Conservation (phyloP, 352 stramenopile species). For the Phytophthora multivora region DNA sequence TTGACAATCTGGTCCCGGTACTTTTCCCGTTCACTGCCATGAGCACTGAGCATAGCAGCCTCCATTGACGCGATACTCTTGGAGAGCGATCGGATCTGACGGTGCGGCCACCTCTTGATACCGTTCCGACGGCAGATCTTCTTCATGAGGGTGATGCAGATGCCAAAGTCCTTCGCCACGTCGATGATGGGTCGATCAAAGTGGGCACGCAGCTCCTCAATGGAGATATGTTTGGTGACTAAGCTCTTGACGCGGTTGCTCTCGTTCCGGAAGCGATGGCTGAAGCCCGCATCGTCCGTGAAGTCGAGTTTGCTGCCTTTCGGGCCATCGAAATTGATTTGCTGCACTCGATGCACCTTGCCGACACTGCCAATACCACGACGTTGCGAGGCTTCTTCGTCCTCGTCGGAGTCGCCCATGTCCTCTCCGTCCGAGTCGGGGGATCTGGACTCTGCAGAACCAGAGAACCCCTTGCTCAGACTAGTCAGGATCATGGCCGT, state of each 20-base stretch:
- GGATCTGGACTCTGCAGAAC: neutral
- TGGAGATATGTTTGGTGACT: slow-evolving; percentile 89
- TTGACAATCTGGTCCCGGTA: slow-evolving; percentile 87
- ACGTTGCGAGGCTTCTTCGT: slow-evolving; percentile 34
- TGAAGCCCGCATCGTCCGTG: slow-evolving; percentile 74
- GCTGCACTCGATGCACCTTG: slow-evolving; percentile 62
- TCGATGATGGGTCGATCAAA: slow-evolving; percentile 90
- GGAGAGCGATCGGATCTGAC: slow-evolving; percentile 82
- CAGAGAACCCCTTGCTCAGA: slow-evolving; percentile 69
- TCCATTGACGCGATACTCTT: slow-evolving; percentile 91
- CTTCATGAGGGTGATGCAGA: slow-evolving; percentile 92
- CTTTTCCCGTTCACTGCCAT: slow-evolving; percentile 80
- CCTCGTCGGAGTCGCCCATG: slow-evolving; percentile 54
- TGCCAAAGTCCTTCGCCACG: slow-evolving; percentile 90
- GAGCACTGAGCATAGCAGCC: slow-evolving; percentile 84
- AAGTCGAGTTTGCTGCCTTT: slow-evolving; percentile 79
- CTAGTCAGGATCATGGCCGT: slow-evolving; percentile 88
- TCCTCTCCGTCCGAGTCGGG: slow-evolving; percentile 54
- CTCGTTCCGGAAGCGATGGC: slow-evolving; percentile 78
- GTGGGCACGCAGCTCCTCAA: slow-evolving; percentile 82
- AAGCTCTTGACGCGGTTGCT: slow-evolving; percentile 89
- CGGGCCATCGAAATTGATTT: slow-evolving; percentile 77
- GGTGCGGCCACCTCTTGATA: slow-evolving; percentile 76
- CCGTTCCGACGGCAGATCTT: slow-evolving; percentile 85
- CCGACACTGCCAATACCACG: slow-evolving; percentile 16